Evolutionary conservation across 2,329 filamentous ascomycete genomes (phyloP).

Genomic region (Xylariaceae sp.): DNA sequence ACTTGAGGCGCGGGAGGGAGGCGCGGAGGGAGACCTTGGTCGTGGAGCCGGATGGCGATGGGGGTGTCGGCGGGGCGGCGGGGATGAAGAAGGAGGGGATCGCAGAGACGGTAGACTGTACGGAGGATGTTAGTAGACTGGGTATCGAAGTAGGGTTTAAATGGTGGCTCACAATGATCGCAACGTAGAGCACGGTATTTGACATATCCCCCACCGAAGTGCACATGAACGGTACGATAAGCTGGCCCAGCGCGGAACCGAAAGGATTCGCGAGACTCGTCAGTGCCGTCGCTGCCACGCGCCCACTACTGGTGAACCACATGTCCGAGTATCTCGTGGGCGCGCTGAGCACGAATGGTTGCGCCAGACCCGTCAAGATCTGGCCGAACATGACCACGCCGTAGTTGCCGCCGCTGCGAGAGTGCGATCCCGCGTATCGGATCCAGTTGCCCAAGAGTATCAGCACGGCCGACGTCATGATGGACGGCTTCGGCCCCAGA

Average conservation of each 20-base stretch:
- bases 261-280: slow-evolving; percentile 85
- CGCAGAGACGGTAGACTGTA: slow-evolving; percentile 46
- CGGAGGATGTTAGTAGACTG: not conserved
- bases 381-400: slow-evolving; percentile 85
- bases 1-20: slow-evolving; percentile 57
- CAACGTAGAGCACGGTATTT: slow-evolving; percentile 77
- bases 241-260: slow-evolving; percentile 81
- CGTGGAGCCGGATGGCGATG: slow-evolving; percentile 61
- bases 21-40: slow-evolving; percentile 48
- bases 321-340: slow-evolving; percentile 89
- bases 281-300: slow-evolving; percentile 82
- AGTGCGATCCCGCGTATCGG: slow-evolving; percentile 66
- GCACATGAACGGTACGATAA: slow-evolving; percentile 78
- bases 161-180: slow-evolving; percentile 64
- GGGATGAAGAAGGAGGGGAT: slow-evolving; percentile 82
- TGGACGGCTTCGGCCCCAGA: slow-evolving; percentile 71
- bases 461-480: slow-evolving; percentile 68
- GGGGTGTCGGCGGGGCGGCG: slow-evolving; percentile 69
- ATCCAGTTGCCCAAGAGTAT: slow-evolving; percentile 87
- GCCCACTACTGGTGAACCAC: slow-evolving; percentile 84
- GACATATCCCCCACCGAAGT: slow-evolving; percentile 61
- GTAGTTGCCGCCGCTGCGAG: slow-evolving; percentile 57
- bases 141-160: not conserved
- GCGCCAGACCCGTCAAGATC: slow-evolving; percentile 81
- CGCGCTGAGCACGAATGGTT: slow-evolving; percentile 87